Evolutionary conservation across 345 rosid genomes (phyloP).

Genomic region (Raphanus sativus): DNA sequence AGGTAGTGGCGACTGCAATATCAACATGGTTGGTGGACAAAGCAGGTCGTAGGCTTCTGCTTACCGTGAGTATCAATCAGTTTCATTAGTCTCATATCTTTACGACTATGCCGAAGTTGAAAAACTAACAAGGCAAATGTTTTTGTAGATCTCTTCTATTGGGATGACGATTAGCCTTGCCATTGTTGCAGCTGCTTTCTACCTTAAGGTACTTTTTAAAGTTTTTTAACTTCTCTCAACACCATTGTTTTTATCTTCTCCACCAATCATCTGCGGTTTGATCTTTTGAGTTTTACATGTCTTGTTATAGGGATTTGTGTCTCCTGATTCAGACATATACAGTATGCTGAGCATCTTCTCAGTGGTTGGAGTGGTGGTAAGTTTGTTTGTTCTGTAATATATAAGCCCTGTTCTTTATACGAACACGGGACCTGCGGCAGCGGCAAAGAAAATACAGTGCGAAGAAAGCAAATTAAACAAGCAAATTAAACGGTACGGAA

Average conservation of each 20-base stretch:
- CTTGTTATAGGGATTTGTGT: constrained; percentile 51
- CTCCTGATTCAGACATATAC: constrained; percentile 56
- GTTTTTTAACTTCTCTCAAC: neutral
- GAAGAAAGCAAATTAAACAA: too few relatives aligned
- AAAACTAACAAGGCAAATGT: neutral
- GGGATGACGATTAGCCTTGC: constrained; percentile 25
- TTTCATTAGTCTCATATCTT: constrained; percentile 6
- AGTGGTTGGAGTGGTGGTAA: constrained; percentile 90
- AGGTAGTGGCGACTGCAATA: constrained; percentile 84
- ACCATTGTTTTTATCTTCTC: too few relatives aligned
- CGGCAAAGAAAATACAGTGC: too few relatives aligned
- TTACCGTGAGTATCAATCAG: constrained; percentile 59
- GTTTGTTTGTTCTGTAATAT: constrained; percentile 22
- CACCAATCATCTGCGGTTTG: neutral
- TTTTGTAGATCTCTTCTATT: constrained; percentile 59
- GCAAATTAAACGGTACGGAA: too few relatives aligned
- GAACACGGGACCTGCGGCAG: too few relatives aligned
- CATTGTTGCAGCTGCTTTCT: constrained; percentile 74
- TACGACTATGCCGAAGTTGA: neutral
- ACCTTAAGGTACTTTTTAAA: constrained; percentile 45
- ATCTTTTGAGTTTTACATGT: neutral
- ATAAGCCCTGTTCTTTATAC: too few relatives aligned
- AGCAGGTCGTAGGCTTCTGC: constrained; percentile 84
- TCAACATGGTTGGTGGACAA: constrained; percentile 24
- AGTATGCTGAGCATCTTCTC: constrained; percentile 62